A percentile compares a stretch with the other conserved stretches of the same genome.
These are phyloP conservation scores for Aspergillus chevalieri DNA, from an alignment of 2,329 filamentous ascomycete species.

Conservation along the genomic window DNA sequence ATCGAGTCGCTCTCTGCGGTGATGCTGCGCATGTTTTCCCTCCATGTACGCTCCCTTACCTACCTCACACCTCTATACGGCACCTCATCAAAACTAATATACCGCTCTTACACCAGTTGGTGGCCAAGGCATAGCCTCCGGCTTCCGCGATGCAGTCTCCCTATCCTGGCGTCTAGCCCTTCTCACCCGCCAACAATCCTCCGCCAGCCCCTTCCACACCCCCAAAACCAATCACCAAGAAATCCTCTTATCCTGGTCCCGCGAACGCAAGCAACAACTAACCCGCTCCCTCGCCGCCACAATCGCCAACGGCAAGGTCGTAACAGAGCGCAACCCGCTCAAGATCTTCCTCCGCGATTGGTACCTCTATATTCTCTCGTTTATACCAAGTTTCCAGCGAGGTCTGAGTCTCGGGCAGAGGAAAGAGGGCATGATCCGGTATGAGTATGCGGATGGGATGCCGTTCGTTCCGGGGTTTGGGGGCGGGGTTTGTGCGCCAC, in stretches of 20 bases:
- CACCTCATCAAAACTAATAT: too few species aligned
- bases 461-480: conserved; percentile 25
- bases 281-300: conserved; percentile 30
- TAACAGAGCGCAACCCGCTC: conserved; percentile 23
- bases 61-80: background rate
- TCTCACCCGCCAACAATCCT: conserved; percentile 11
- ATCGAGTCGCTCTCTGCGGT: conserved; percentile 40
- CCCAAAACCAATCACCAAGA: conserved; percentile 11
- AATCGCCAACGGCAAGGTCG: conserved; percentile 29
- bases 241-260: conserved; percentile 28
- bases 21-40: conserved; percentile 51
- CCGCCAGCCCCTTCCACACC: conserved; percentile 1
- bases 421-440: conserved; percentile 24
- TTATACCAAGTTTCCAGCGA: conserved; percentile 26
- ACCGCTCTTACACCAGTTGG: conserved; percentile 21
- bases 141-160: conserved; percentile 34
- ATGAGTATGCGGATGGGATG: conserved; percentile 22
- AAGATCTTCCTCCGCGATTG: conserved; percentile 28
- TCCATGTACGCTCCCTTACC: conserved; percentile 31
- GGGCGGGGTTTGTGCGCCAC: conserved; percentile 29
- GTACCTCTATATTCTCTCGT: conserved; percentile 27
- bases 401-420: conserved; percentile 20
- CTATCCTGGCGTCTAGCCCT: conserved; percentile 34
- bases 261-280: conserved; percentile 34
- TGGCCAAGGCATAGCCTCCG: conserved; percentile 38